Evolutionary conservation across 805 yeast species (phyloP), one percentile per base, ranked within the genome.

Genomic region (Metschnikowia orientalis): DNA sequence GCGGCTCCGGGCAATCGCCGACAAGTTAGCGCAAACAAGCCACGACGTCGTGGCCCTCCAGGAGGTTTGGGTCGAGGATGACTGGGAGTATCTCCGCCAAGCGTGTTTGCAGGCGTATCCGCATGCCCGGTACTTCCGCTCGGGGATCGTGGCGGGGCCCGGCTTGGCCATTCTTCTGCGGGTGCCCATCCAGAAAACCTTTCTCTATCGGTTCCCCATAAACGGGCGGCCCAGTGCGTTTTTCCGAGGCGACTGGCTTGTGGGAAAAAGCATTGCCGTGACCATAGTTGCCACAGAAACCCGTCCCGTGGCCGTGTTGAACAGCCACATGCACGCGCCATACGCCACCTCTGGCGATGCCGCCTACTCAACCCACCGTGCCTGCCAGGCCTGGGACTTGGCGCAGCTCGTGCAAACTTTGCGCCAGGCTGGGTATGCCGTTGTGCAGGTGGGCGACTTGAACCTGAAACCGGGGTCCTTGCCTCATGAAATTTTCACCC

Each of bases 271-370:
- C 6, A 75, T 87, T 12, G 82, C 95, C 1, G 77, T 87, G 3
- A 82, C 95, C 0, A 38, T 59, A 10, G 61, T 92, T 25, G 48
- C 52, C 11, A 59, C 67, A 0, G 63, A 61, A 11, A 62, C 71
- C 2, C 53, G 67, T 5, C 81, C 81, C 4, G 61, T 92, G 24
- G 97, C 94, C 2, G 59, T 92, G 4, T 61, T 92, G 51, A 90
- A 89, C 52, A 80, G 95, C 11, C 98, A 92, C 56, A 81, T 92
- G 92, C 98, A 92, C 57, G 98, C 98, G 1, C 98, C 98, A 0
- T 92, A 92, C 52, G 71, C 92, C 1, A 50, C 61, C 11, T 59
- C 65, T 0, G 97, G 97, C 2, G 95, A 88, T 56, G 94, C 94
- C 2, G 82, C 89, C 2, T 92, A 92, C 53, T 67, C 79, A 3